Evolutionary conservation across 495 filamentous ascomycete genomes (phyloP).

Genomic region (Penicillium odoratum): DNA sequence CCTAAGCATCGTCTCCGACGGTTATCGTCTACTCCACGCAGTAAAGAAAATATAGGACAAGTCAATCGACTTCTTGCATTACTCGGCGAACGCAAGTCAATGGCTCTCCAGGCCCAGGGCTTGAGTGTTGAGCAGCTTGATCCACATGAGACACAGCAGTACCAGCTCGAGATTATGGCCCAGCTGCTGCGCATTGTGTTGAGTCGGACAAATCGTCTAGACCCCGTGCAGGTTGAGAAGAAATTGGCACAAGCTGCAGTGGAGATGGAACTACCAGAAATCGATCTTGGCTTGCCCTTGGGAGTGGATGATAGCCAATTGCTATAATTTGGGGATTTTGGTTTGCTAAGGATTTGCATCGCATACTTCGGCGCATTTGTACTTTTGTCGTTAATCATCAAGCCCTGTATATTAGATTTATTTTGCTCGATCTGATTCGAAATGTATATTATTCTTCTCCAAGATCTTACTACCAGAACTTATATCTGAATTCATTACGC

Average conservation of each 20-base stretch:
- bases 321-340: conserved; percentile 13
- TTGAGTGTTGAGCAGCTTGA: conserved; percentile 39
- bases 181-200: conserved; percentile 54
- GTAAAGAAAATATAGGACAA: conserved; percentile 46
- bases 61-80: conserved; percentile 39
- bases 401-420: conserved; percentile 19
- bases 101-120: conserved; percentile 36
- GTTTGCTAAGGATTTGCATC: conserved; percentile 8
- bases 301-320: conserved; percentile 35
- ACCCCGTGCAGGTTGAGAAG: conserved; percentile 37
- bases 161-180: conserved; percentile 51
- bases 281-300: conserved; percentile 34
- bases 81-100: conserved; percentile 37
- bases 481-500: neutral
- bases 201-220: conserved; percentile 37
- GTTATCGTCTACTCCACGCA: conserved; percentile 41
- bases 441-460: conserved; percentile 11
- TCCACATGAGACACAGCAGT: conserved; percentile 42
- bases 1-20: conserved; percentile 45
- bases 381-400: neutral
- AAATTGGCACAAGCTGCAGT: conserved; percentile 46
- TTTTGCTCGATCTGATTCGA: conserved; percentile 4
- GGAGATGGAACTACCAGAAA: conserved; percentile 54
- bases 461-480: neutral
- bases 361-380: conserved; percentile 20